Evolutionary conservation across 2,329 filamentous ascomycete species (phyloP).

Genomic region (Fusarium duplospermum): DNA sequence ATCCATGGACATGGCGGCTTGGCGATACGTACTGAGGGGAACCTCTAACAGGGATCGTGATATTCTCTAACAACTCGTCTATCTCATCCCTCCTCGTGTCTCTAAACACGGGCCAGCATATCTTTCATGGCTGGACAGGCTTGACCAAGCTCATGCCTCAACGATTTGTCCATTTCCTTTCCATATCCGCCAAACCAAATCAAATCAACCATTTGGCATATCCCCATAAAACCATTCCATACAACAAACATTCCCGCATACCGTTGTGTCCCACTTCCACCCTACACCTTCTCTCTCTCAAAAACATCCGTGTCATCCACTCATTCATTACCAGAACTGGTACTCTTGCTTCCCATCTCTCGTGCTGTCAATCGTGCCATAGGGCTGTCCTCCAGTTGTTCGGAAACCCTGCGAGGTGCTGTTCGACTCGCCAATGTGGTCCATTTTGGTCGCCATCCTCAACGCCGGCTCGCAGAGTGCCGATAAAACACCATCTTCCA

Average conservation of each 20-base stretch:
- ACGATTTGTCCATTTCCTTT: background rate
- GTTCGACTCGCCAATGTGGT: constrained; percentile 46
- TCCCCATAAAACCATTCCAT: background rate
- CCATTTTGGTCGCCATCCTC: constrained; percentile 48
- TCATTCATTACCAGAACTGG: constrained; percentile 35
- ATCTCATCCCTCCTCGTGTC: background rate
- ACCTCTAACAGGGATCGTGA: background rate
- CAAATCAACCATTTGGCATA: background rate
- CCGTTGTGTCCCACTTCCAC: background rate
- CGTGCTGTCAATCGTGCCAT: constrained; percentile 12
- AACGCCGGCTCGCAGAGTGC: constrained; percentile 46
- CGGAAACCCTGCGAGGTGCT: constrained; percentile 35
- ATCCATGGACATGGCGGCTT: background rate
- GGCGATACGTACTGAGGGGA: background rate
- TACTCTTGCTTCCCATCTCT: constrained; percentile 3
- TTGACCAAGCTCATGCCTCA: background rate
- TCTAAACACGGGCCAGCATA: background rate
- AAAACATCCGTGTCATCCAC: background rate
- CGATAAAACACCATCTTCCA: constrained; percentile 36
- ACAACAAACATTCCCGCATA: background rate
- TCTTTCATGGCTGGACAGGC: background rate
- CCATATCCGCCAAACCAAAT: background rate
- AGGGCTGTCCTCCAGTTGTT: constrained; percentile 2
- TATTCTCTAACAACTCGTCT: background rate
- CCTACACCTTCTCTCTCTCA: background rate